Conservation (phyloP, 371 early-diverging fungal genomes). For the Mortierella sp. region DNA sequence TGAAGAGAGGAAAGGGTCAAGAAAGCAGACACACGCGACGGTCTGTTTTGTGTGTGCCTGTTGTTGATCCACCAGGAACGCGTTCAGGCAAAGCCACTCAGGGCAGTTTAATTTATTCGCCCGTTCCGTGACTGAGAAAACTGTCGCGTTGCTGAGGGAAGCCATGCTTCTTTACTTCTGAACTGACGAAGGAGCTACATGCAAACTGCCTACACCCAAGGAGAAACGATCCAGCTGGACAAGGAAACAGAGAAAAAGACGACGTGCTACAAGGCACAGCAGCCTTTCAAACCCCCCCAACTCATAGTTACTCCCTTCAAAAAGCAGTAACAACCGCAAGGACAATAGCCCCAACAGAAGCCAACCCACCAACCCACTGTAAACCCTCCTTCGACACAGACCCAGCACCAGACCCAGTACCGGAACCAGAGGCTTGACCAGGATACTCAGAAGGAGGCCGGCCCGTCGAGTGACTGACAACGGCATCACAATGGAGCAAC, state of each 20-base stretch:
- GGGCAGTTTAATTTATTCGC: neutral
- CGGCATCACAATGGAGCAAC: slow-evolving; percentile 16
- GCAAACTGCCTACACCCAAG: no score
- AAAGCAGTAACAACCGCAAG: neutral
- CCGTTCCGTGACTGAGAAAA: neutral
- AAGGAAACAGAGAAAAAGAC: no score
- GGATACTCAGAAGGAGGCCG: neutral
- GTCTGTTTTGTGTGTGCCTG: neutral
- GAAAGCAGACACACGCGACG: neutral
- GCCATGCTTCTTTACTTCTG: neutral
- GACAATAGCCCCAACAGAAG: neutral
- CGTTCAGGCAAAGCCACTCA: neutral
- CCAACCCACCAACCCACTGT: neutral
- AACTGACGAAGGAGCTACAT: neutral
- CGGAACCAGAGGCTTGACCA: no score
- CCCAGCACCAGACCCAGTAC: neutral
- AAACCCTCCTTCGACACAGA: neutral
- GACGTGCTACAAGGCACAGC: no score
- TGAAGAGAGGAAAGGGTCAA: neutral
- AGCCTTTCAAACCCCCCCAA: neutral
- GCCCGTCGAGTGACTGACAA: slow-evolving; percentile 5
- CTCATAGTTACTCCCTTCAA: neutral
- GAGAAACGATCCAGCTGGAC: no score
- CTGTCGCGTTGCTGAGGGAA: neutral
- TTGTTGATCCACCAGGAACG: neutral